Percentiles rank a stretch among this genome's conserved stretches.
These are phyloP conservation scores for Paecilomyces sp. DNA, from an alignment of 2,329 filamentous ascomycete genomes.

Conservation along the genomic window DNA sequence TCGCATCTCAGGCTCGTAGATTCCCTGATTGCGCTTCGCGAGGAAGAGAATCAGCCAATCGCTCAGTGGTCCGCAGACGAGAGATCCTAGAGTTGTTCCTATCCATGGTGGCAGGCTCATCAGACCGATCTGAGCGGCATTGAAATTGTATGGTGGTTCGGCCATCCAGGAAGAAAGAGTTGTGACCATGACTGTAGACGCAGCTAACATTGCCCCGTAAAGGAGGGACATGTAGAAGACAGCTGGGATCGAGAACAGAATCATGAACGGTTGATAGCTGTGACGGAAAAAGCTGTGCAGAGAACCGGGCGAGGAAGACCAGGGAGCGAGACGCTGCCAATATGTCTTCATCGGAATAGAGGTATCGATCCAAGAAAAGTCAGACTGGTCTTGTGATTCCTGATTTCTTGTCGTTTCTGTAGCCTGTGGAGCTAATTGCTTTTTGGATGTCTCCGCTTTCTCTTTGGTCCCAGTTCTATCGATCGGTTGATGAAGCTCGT, in stretches of 20 bases:
- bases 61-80: constrained; percentile 26
- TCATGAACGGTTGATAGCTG: constrained; percentile 20
- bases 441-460: background rate
- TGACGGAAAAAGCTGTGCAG: constrained; percentile 14
- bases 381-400: background rate
- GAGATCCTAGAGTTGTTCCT: constrained; percentile 27
- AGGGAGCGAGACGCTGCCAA: constrained; percentile 29
- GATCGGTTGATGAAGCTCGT: background rate
- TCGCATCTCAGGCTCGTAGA: constrained; percentile 41
- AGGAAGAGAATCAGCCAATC: constrained; percentile 30
- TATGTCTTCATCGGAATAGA: constrained; percentile 36
- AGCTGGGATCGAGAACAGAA: constrained; percentile 43
- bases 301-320: constrained; percentile 15
- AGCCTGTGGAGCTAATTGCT: background rate
- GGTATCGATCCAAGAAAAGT: background rate
- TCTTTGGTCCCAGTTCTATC: background rate
- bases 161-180: constrained; percentile 30
- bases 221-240: constrained; percentile 33
- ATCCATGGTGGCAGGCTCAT: constrained; percentile 36
- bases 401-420: background rate
- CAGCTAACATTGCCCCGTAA: constrained; percentile 33
- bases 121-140: constrained; percentile 29
- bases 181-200: constrained; percentile 31
- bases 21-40: constrained; percentile 29
- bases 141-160: constrained; percentile 34